Evolutionary conservation across 306 rosid species (phyloP), one percentile per base, ranked within the genome.

Genomic region (Trichosanthes truncata): DNA sequence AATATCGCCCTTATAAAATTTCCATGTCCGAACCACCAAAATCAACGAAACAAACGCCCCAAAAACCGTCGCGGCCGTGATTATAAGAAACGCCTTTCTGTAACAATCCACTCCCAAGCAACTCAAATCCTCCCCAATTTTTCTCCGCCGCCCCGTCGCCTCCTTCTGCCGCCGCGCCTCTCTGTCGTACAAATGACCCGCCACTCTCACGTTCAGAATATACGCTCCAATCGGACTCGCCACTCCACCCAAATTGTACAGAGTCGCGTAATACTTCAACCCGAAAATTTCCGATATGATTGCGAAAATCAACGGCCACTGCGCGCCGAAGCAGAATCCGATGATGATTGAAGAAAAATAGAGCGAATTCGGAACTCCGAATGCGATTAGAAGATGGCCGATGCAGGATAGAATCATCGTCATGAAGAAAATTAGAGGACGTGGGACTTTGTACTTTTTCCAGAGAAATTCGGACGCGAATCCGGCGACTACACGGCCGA

Each of bases 231-330:
- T 68, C 0, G 93, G 97, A 61, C 86, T 82, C 20, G 88, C 96
- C 14, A 84, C 84, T 0, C 85, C 60, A 14, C 97, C 92, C 11
- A 89, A 66, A 78, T 79, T 83, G 85, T 75, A 84, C 45, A 91
- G 65, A 1, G 93, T 91, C 7, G 97, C 87, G 81, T 88, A 91
- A 68, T 91, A 87, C 43, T 91, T 91, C 57, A 89, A 89, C 78
- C 97, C 97, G 25, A 91, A 91, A 4, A 91, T 35, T 12, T 91
- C 97, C 4, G 97, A 91, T 23, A 89, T 89, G 62, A 91, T 89
- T 3, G 97, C 92, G 52, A 79, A 91, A 21, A 91, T 62, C 65
- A 91, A 84, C 0, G 93, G 92, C 93, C 90, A 88, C 4, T 87
- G 85, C 0, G 93, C 93, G 0, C 96, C 96, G 43, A 88, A 91